These are phyloP conservation scores for Pyrrhoderma noxium DNA, from an alignment of 1,284 basidiomycete genomes.

Conservation along the genomic window DNA sequence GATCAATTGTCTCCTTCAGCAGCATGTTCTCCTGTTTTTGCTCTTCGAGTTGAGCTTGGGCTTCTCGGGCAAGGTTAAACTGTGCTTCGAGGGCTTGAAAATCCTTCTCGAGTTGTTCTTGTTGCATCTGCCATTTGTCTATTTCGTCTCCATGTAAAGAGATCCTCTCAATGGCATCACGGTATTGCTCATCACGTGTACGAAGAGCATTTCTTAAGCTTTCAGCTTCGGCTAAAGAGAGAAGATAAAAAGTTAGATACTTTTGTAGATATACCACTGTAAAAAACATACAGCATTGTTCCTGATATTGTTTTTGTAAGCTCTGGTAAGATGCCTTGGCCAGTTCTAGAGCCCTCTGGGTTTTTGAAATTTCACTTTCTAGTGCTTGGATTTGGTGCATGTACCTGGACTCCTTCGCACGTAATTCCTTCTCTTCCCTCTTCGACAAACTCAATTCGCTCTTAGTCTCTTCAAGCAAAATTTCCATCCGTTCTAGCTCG, in stretches of 20 bases:
- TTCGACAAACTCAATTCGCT: constrained; percentile 69
- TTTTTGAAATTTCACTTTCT: constrained; percentile 71
- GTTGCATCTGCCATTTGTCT: constrained; percentile 54
- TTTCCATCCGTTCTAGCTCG: constrained; percentile 70
- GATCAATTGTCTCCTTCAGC: constrained; percentile 89
- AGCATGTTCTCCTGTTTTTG: constrained; percentile 89
- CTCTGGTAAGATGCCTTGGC: constrained; percentile 62
- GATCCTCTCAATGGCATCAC: constrained; percentile 50
- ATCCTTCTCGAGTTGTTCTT: constrained; percentile 61
- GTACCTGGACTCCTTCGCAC: constrained; percentile 71
- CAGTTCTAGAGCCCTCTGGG: constrained; percentile 64
- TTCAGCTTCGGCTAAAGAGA: constrained; percentile 58
- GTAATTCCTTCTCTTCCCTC: constrained; percentile 83
- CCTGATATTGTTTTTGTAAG: constrained; percentile 78
- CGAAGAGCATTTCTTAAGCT: constrained; percentile 68
- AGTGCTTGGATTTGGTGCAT: constrained; percentile 57
- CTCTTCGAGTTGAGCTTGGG: constrained; percentile 68
- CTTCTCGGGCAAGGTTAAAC: constrained; percentile 57
- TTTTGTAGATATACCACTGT: background rate
- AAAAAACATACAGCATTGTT: constrained; percentile 63
- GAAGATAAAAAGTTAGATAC: constrained; percentile 11
- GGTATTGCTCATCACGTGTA: constrained; percentile 65
- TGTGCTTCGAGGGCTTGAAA: constrained; percentile 61
- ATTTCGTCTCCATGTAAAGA: constrained; percentile 56
- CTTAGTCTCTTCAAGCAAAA: constrained; percentile 62